phyloP scores from a whole-genome alignment of 345 rosid genomes.

The Brassica nigra region DNA sequence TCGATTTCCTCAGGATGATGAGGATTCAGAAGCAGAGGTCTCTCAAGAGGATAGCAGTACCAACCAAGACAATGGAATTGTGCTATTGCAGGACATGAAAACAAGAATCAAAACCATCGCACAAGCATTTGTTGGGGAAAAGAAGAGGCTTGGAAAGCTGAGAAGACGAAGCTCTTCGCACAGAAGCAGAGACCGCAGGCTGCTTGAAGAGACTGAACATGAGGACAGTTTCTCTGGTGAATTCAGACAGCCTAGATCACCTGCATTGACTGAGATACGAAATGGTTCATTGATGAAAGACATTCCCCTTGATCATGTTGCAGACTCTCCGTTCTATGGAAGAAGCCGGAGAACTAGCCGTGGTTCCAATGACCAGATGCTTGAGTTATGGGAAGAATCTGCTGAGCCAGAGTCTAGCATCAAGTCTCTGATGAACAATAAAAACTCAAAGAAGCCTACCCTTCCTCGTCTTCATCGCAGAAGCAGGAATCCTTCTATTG shows the following conservation, averaged over 20 bases:
- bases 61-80: slow-evolving; percentile 49
- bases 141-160: slow-evolving; percentile 44
- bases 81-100: slow-evolving; percentile 64
- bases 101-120: slow-evolving; percentile 64
- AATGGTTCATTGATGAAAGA: slow-evolving; percentile 69
- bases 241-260: slow-evolving; percentile 45
- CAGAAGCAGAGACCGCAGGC: slow-evolving; percentile 42
- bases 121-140: slow-evolving; percentile 59
- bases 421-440: slow-evolving; percentile 33
- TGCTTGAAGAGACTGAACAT: slow-evolving; percentile 37
- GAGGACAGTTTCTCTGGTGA: slow-evolving; percentile 42
- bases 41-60: slow-evolving; percentile 36
- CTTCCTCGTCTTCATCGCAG: slow-evolving; percentile 34
- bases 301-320: slow-evolving; percentile 83
- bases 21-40: slow-evolving; percentile 37
- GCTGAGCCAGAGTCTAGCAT: slow-evolving; percentile 47
- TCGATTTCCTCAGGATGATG: slow-evolving; percentile 45
- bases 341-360: slow-evolving; percentile 52
- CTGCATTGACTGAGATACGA: slow-evolving; percentile 43
- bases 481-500: slow-evolving; percentile 44
- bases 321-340: slow-evolving; percentile 58
- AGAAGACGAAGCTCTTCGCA: slow-evolving; percentile 35
- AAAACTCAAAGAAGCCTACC: slow-evolving; percentile 27
- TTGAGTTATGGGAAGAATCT: slow-evolving; percentile 66
- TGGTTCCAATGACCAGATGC: slow-evolving; percentile 55